Conservation (phyloP, 2,329 filamentous ascomycete species). For the Fusarium nelsonii region DNA sequence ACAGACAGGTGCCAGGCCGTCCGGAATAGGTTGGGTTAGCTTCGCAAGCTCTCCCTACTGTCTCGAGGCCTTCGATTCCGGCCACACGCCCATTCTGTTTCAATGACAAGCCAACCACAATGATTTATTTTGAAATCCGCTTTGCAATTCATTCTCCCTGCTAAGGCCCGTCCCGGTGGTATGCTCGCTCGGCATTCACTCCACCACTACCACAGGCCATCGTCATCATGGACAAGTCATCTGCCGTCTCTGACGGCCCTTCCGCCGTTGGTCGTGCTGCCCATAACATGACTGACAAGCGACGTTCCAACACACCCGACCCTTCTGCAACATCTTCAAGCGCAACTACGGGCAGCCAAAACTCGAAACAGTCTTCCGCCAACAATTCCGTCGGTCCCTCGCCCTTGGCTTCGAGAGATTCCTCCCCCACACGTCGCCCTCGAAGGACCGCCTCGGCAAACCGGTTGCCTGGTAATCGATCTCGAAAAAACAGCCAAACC, state of each 20-base stretch:
- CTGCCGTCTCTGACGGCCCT: slow-evolving; percentile 47
- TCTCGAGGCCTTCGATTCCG: slow-evolving; percentile 38
- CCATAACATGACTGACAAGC: slow-evolving; percentile 36
- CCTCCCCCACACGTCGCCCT: slow-evolving; percentile 60
- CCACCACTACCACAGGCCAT: slow-evolving; percentile 44
- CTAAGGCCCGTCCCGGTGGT: slow-evolving; percentile 50
- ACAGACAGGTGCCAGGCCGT: slow-evolving; percentile 43
- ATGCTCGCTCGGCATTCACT: slow-evolving; percentile 51
- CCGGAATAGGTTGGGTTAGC: slow-evolving; percentile 50
- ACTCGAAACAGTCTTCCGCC: slow-evolving; percentile 54
- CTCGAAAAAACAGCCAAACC: slow-evolving; percentile 74
- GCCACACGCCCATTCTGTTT: slow-evolving; percentile 42
- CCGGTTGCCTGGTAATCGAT: slow-evolving; percentile 60
- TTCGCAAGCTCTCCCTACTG: slow-evolving; percentile 36
- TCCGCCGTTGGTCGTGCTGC: slow-evolving; percentile 39
- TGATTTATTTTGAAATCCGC: slow-evolving; percentile 50
- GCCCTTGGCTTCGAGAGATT: slow-evolving; percentile 59
- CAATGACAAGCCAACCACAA: slow-evolving; percentile 54
- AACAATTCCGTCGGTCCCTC: slow-evolving; percentile 55
- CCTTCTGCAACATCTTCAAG: slow-evolving; percentile 42
- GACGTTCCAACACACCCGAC: slow-evolving; percentile 44
- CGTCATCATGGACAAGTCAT: slow-evolving; percentile 54
- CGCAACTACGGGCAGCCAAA: slow-evolving; percentile 48
- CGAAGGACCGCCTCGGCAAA: slow-evolving; percentile 53
- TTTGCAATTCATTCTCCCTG: slow-evolving; percentile 48